phyloP scores from a whole-genome alignment of 164 flowering plant genomes.

The Tinospora cordifolia region DNA sequence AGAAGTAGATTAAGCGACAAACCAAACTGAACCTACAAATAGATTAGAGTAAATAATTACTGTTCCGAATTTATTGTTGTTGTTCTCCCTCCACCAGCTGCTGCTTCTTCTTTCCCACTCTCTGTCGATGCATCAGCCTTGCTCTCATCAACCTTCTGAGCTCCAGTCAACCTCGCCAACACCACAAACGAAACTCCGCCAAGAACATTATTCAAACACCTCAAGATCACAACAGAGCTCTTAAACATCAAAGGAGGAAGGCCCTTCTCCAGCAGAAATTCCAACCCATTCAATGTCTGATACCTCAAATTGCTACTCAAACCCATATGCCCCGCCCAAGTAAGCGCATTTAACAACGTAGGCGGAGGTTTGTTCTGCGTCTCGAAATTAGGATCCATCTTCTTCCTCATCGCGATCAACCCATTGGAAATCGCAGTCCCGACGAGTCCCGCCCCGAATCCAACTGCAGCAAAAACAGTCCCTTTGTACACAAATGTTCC shows the following conservation, averaged over 20 bases:
- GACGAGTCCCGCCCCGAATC: constrained; percentile 79
- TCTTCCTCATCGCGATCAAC: constrained; percentile 67
- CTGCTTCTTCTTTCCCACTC: constrained; percentile 32
- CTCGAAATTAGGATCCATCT: constrained; percentile 81
- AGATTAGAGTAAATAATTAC: constrained; percentile 21
- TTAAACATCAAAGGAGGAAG: constrained; percentile 57
- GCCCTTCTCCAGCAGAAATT: constrained; percentile 62
- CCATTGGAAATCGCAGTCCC: constrained; percentile 88
- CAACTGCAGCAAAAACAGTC: constrained; percentile 70
- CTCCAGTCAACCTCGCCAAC: constrained; percentile 82
- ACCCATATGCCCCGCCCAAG: constrained; percentile 94
- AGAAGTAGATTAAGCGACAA: background rate
- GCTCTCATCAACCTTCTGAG: constrained; percentile 45
- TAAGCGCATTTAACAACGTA: constrained; percentile 61
- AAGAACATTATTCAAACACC: constrained; percentile 71
- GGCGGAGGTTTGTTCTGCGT: constrained; percentile 88
- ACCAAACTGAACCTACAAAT: constrained; percentile 23
- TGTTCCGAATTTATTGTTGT: constrained; percentile 24
- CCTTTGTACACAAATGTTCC: constrained; percentile 92
- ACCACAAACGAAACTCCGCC: constrained; percentile 85
- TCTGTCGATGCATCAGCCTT: constrained; percentile 22
- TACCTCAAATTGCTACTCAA: constrained; percentile 79
- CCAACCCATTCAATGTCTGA: constrained; percentile 80
- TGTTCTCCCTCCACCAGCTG: constrained; percentile 27
- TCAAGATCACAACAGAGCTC: constrained; percentile 56